Base-by-base conservation (phyloP, 441 rosid species). In the Pelargonium myrrhifolium region DNA sequence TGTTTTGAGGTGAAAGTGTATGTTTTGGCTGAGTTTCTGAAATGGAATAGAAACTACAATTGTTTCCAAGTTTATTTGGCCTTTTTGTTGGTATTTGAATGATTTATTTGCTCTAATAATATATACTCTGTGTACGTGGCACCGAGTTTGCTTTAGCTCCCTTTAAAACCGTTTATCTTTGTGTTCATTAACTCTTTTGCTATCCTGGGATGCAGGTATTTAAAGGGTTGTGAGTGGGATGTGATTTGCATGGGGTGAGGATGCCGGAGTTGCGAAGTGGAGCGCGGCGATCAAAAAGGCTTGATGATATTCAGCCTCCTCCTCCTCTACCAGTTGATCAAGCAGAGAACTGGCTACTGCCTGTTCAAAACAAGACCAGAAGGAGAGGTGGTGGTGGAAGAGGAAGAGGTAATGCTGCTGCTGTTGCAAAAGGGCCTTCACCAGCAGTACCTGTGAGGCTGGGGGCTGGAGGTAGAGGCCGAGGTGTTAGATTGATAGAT, bases 251-350 rank as follows among this genome's bases (percentile, higher is more conserved):
- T 92, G 98, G 95, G 85, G 62, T 89, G 91, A 92, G 80, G 83
- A 92, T 92, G 98, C 96, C 93, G 69, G 96, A 92, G 81, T 84
- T 89, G 90, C 85, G 93, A 88, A 92, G 96, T 62, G 98, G 98
- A 88, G 92, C 96, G 65, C 86, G 98, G 76, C 88, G 96, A 85
- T 92, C 88, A 65, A 92, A 86, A 77, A 92, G 96, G 68, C 91
- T 89, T 74, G 95, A 85, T 74, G 85, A 88, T 79, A 76, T 81
- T 73, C 95, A 92, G 85, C 85, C 89, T 69, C 80, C 83, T 65
- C 90, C 86, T 43, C 97, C n/a, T n/a, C n/a, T 82, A 68, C 86
- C 83, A 22, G 63, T 76, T 55, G 87, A 82, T 71, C 87, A 82
- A 81, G 80, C 81, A 18, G 92, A 88, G 63, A 86, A 88, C 75